phyloP scores from a whole-genome alignment of 805 yeast species.

The Metschnikowia drakensbergensis region DNA sequence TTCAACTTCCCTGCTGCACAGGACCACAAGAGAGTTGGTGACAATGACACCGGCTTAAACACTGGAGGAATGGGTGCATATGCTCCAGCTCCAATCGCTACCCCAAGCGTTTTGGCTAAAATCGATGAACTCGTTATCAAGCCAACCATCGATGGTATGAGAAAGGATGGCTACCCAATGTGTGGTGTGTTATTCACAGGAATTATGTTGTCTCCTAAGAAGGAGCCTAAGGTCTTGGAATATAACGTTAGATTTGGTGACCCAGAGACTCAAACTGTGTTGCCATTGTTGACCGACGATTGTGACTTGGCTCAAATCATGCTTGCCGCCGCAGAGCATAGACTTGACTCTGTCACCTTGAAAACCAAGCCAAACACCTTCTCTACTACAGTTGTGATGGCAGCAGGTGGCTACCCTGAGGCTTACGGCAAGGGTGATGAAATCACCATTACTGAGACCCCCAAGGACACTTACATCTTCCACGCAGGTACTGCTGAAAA shows the following conservation, averaged over 20 bases:
- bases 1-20: slow-evolving; percentile 95
- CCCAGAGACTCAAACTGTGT: slow-evolving; percentile 96
- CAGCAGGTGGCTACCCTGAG: slow-evolving; percentile 98
- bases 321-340: slow-evolving; percentile 90
- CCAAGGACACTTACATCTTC: slow-evolving; percentile 69
- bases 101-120: slow-evolving; percentile 63
- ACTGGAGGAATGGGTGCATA: slow-evolving; percentile 99
- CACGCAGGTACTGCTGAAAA: slow-evolving; percentile 87
- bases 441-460: slow-evolving; percentile 53
- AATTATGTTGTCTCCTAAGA: slow-evolving; percentile 73
- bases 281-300: slow-evolving; percentile 75
- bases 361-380: slow-evolving; percentile 53
- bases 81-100: slow-evolving; percentile 96
- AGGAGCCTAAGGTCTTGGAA: slow-evolving; percentile 92
- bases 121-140: slow-evolving; percentile 74
- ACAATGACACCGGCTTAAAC: slow-evolving; percentile 90
- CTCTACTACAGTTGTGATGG: slow-evolving; percentile 90
- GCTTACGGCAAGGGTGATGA: slow-evolving; percentile 80
- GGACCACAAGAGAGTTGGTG: slow-evolving; percentile 94
- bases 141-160: slow-evolving; percentile 95
- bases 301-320: slow-evolving; percentile 93
- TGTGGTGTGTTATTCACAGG: slow-evolving; percentile 96
- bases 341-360: slow-evolving; percentile 77
- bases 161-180: slow-evolving; percentile 92
- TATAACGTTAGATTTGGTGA: slow-evolving; percentile 98